Conservation (phyloP, 352 stramenopile genomes). For the Phytopythium montanum region DNA sequence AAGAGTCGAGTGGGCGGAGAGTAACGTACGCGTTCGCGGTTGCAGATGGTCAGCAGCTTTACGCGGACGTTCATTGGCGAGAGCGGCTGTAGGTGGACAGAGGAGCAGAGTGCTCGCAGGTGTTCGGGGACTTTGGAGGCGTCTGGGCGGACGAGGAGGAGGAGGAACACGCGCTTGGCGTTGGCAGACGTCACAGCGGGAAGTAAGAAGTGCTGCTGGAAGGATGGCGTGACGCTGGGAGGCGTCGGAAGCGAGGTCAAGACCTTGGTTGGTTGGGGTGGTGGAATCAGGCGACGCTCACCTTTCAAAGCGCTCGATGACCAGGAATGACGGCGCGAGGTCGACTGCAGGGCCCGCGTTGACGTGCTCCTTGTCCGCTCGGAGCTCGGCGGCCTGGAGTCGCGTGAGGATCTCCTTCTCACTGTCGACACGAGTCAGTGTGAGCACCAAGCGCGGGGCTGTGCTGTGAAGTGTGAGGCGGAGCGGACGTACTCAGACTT, state of each 20-base stretch:
- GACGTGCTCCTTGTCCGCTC: constrained; percentile 14
- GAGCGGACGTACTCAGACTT: constrained; percentile 14
- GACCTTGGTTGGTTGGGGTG: neutral
- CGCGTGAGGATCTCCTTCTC: constrained; percentile 41
- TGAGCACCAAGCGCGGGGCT: neutral
- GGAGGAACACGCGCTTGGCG: constrained; percentile 46
- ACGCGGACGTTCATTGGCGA: constrained; percentile 36
- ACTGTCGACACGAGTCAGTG: constrained; percentile 8
- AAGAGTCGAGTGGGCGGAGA: neutral
- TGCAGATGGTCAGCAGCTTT: constrained; percentile 57
- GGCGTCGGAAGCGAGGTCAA: neutral
- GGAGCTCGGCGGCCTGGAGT: constrained; percentile 23
- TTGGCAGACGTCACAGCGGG: constrained; percentile 45
- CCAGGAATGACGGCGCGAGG: constrained; percentile 26
- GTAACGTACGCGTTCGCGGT: constrained; percentile 29
- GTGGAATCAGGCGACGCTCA: constrained; percentile 8
- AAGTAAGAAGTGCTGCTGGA: constrained; percentile 63
- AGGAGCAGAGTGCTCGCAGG: constrained; percentile 32
- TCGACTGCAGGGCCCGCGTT: constrained; percentile 2
- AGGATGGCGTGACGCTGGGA: constrained; percentile 40
- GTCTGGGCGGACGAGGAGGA: constrained; percentile 52
- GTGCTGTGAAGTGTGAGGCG: neutral
- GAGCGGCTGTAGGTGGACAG: constrained; percentile 40
- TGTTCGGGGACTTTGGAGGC: constrained; percentile 56
- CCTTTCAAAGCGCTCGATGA: constrained; percentile 60